Base-by-base conservation (phyloP, 1,284 basidiomycete genomes). In the Golubevia pallescens region DNA sequence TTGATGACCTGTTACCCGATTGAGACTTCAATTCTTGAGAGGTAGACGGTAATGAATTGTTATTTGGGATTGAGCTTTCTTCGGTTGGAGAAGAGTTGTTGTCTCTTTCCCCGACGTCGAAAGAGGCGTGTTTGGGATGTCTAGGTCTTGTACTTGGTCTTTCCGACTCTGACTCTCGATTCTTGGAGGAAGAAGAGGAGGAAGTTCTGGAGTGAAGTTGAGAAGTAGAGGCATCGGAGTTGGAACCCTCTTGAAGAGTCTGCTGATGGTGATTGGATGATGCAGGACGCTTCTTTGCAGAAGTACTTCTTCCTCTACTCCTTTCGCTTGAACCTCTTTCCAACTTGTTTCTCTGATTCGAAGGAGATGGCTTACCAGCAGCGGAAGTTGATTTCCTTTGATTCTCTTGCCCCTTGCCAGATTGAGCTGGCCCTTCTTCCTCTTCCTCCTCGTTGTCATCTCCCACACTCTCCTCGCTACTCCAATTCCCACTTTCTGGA, bases 401-500 rank as follows among this genome's bases (percentile, higher is more conserved):
- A 14, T 38, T 10, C 34, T 38, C 5, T 10, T 38, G 5, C 10
- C 34, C 19, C 21, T 38, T 51, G 8, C 28, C 16, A 10, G 6
- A 4, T 60, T 28, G 2, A 2, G 6, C 19, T 6, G 2, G 3
- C 6, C 16, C 59, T 10, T 62, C 52, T 10, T n/a, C n/a, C 20
- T 62, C 61, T 8, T 62, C 61, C 38, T 58, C 61, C 24, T 56
- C 57, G 54, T 20, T 32, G 48, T 61, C 60, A 20, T 32, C 24
- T 4, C 6, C 20, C 4, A 6, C 28, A 56, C 38, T 28, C 34
- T 51, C 59, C 51, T 19, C 32, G 7, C 28, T 61, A n/a, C 48
- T 28, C 20, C 19, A 21, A 19, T 56, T 52, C 28, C 23, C 74
- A 62, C 67, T 63, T 54, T 77, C 74, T 1, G 72, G 72, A 53